These are phyloP conservation scores for Dendrobium catenatum DNA, from an alignment of 106 monocot species.

Conservation along the genomic window DNA sequence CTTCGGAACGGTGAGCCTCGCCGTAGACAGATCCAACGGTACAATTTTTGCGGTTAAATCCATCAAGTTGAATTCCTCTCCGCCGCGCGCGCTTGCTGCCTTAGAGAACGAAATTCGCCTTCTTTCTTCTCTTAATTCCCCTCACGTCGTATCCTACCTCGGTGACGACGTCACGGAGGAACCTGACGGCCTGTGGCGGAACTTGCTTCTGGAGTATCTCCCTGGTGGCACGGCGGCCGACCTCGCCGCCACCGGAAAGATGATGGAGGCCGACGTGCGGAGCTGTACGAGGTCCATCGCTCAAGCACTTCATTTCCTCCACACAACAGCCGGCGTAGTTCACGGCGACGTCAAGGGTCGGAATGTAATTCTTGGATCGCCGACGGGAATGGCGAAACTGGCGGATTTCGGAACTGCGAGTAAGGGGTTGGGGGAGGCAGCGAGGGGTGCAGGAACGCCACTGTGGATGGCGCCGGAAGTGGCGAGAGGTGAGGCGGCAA, in stretches of 20 bases:
- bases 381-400: neutral
- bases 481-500: slow-evolving; percentile 19
- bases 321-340: slow-evolving; percentile 17
- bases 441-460: slow-evolving; percentile 28
- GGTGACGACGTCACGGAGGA: slow-evolving; percentile 21
- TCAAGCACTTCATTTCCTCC: slow-evolving; percentile 20
- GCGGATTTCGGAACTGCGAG: slow-evolving; percentile 24
- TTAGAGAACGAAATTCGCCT: slow-evolving; percentile 34
- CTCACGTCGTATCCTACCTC: slow-evolving; percentile 28
- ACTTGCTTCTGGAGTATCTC: slow-evolving; percentile 36
- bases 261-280: slow-evolving; percentile 15
- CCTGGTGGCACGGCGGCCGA: slow-evolving; percentile 28
- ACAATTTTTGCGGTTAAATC: slow-evolving; percentile 49
- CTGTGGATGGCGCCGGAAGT: slow-evolving; percentile 76
- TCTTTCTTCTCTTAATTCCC: slow-evolving; percentile 12
- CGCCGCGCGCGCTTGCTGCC: neutral
- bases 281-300: slow-evolving; percentile 12
- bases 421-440: neutral
- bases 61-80: neutral
- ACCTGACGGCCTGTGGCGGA: neutral
- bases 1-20: slow-evolving; percentile 54
- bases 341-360: slow-evolving; percentile 32
- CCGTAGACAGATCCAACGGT: slow-evolving; percentile 17
- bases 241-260: slow-evolving; percentile 2
- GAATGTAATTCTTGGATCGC: slow-evolving; percentile 17